Evolutionary conservation across 352 stramenopile genomes (phyloP), one percentile per base, ranked within the genome.

Genomic region (Aphanomyces invadans): DNA sequence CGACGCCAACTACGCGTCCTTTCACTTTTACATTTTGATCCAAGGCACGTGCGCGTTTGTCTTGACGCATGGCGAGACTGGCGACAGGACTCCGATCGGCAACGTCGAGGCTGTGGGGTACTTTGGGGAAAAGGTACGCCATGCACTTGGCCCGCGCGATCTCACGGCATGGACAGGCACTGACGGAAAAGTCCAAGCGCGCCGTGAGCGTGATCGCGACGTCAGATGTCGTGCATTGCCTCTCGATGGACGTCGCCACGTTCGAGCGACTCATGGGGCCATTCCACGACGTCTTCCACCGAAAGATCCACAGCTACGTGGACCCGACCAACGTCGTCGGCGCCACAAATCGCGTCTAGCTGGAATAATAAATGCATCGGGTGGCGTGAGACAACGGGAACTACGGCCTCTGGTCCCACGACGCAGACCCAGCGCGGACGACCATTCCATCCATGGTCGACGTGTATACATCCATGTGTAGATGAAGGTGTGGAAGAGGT

Each of bases 141-240:
- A 46, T 56, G 46, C 12, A 59, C 1, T 57, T 28, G 23, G 23
- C 44, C 31, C 52, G n/a, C 7, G 29, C n/a, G 4, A 19, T 52
- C 19, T 4, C 44, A 2, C n/a, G 23, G 38, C 3, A 3, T 23
- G 5, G 7, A 11, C n/a, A 67, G 60, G 60, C 60, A 17, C 36
- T 67, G n/a, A 67, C 60, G 9, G 60, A 67, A 44, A 67, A 67
- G 38, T 67, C 60, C 60, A 67, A 60, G 46, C 60, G 60, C 26
- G 60, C 60, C 25, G 60, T 67, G 4, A 67, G 60, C 26, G 60
- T 67, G 4, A 26, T 67, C 7, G 60, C 60, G 38, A 51, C 60
- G 7, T 45, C 60, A 19, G 32, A 56, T 7, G 36, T 42, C 31
- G 60, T 67, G 11, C 15, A 59, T 10, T 67, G 60, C 36, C 38